phyloP scores from a whole-genome alignment of 1,284 basidiomycete species.

The Laetiporus sulphureus region DNA sequence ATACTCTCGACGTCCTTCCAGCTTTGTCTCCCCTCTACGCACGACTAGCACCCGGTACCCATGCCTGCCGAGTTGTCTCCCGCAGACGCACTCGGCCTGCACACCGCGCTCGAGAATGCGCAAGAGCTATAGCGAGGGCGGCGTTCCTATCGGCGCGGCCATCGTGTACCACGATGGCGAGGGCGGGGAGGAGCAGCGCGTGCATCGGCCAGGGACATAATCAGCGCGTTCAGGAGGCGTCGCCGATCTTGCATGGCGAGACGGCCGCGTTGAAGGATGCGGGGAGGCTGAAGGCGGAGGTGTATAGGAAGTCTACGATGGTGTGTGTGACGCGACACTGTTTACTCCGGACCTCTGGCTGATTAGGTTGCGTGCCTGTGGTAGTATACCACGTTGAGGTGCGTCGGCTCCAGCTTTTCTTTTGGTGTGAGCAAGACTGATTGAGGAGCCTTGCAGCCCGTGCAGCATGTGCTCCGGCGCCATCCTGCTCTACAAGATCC shows the following conservation, averaged over 20 bases:
- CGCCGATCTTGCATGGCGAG: conserved; percentile 50
- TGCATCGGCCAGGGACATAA: conserved; percentile 46
- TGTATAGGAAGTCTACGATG: conserved; percentile 43
- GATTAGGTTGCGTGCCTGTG: background rate
- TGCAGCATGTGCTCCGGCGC: conserved; percentile 61
- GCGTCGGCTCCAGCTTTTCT: too few species aligned
- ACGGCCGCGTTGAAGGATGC: conserved; percentile 46
- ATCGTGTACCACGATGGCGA: conserved; percentile 28
- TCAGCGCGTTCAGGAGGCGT: conserved; percentile 44
- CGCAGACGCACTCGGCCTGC: conserved; percentile 16
- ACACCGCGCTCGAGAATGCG: conserved; percentile 37
- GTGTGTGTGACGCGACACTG: conserved; percentile 29
- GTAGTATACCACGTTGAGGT: background rate
- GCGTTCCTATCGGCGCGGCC: conserved; percentile 53
- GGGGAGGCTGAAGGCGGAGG: conserved; percentile 34
- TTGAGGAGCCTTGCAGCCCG: conserved; percentile 35
- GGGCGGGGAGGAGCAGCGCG: conserved; percentile 13
- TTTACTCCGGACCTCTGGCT: background rate
- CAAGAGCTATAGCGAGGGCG: conserved; percentile 40
- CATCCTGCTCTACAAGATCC: conserved; percentile 51
- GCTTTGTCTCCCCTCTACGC: too few species aligned
- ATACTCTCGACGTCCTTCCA: too few species aligned
- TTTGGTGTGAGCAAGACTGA: too few species aligned
- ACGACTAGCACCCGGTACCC: too few species aligned
- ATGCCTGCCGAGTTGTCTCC: too few species aligned